Percentiles rank a stretch among this genome's conserved stretches.
Conservation (phyloP, 495 filamentous ascomycete species). For the Aspergillus heteromorphus region DNA sequence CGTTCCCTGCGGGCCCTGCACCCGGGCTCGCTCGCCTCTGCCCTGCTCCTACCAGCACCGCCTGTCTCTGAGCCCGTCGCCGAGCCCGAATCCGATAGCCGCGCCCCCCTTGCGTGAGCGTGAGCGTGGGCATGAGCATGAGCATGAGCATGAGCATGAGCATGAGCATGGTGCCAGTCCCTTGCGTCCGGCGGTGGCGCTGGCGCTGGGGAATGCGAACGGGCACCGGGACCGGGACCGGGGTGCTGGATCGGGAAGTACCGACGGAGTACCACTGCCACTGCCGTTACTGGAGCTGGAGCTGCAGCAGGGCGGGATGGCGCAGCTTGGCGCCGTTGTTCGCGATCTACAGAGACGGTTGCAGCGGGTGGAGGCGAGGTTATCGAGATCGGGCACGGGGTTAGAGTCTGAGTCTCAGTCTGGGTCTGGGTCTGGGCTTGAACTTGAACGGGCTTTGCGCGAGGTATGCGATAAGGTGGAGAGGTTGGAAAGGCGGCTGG, state of each 20-base stretch:
- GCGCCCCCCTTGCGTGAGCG: neutral
- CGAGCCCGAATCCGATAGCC: neutral
- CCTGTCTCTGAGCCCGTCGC: neutral
- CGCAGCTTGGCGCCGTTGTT: neutral
- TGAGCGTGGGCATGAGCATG: too few species aligned
- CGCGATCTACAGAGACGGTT: neutral
- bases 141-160: too few species aligned
- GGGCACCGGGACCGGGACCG: too few species aligned
- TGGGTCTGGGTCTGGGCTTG: too few species aligned
- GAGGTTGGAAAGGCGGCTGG: neutral
- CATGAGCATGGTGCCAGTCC: too few species aligned
- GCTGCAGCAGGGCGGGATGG: neutral
- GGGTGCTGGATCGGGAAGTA: neutral
- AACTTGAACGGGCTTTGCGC: neutral
- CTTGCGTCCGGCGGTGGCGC: neutral
- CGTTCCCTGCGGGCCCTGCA: constrained; percentile 33
- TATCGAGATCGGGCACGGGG: too few species aligned
- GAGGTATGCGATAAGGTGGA: neutral
- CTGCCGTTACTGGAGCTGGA: too few species aligned
- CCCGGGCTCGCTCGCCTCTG: constrained; percentile 26
- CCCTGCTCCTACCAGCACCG: constrained; percentile 20
- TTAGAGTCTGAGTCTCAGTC: too few species aligned
- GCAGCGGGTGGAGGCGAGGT: neutral
- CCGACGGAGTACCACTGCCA: neutral
- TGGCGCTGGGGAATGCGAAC: neutral